Evolutionary conservation across 805 yeast species (phyloP).

Genomic region (Wickerhamiella lipophila): DNA sequence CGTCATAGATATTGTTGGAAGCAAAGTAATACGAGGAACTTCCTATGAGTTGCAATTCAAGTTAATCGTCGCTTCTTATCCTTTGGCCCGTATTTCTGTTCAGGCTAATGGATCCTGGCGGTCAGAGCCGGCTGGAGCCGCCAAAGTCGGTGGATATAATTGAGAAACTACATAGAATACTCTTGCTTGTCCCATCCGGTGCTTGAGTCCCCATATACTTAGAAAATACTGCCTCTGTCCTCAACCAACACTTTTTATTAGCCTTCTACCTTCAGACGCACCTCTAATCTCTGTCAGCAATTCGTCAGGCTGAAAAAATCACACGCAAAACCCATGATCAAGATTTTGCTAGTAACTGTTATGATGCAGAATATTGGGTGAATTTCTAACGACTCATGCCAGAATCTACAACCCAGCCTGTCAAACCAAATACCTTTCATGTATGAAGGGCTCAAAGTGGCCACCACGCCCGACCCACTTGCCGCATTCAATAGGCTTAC

Average conservation of each 20-base stretch:
- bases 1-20: background rate
- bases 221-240: no score
- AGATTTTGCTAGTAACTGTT: background rate
- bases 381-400: background rate
- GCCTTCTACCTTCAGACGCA: background rate
- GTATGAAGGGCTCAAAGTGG: background rate
- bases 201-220: no score
- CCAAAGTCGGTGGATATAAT: no score
- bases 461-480: background rate
- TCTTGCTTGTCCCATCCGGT: no score
- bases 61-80: no score
- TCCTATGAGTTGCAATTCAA: background rate
- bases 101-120: no score
- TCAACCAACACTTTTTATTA: background rate
- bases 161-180: no score
- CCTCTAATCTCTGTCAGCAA: background rate
- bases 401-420: background rate
- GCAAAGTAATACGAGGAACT: background rate
- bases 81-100: no score
- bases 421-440: background rate
- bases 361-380: background rate
- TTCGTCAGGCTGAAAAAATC: background rate
- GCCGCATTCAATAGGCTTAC: background rate
- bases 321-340: background rate
- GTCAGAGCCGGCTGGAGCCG: no score